Percentiles rank a stretch among this genome's conserved stretches.
Conservation (phyloP, 108 stramenopile genomes). For the Asterionellopsis glacialis region DNA sequence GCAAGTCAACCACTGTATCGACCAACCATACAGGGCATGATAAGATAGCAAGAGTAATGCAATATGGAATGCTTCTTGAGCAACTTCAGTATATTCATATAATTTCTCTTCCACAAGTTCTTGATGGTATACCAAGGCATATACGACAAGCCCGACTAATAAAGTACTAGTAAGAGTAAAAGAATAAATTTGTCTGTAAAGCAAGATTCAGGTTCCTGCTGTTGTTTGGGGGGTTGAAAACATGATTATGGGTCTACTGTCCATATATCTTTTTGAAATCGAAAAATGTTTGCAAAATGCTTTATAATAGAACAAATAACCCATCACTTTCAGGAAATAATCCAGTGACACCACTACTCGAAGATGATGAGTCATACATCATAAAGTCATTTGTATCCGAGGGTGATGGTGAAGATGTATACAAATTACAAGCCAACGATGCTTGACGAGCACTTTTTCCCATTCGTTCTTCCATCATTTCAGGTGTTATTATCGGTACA, state of each 20-base stretch:
- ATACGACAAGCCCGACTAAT: neutral
- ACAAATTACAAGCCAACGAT: no score
- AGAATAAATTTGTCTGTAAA: neutral
- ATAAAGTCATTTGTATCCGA: no score
- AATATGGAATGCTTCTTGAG: neutral
- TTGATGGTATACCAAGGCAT: neutral
- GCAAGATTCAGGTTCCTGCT: neutral
- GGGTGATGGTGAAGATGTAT: no score
- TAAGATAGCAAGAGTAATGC: neutral
- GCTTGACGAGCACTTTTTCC: no score
- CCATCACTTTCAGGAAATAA: slow-evolving; percentile 17
- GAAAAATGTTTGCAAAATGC: slow-evolving; percentile 12
- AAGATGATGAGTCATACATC: no score
- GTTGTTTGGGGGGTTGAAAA: neutral
- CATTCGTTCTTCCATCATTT: no score
- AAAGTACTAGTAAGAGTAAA: neutral
- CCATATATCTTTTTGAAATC: slow-evolving; percentile 1
- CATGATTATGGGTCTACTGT: neutral
- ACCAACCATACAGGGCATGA: slow-evolving; percentile 1
- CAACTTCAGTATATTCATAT: neutral
- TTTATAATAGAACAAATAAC: slow-evolving; percentile 18
- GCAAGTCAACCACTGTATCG: slow-evolving; percentile 27
- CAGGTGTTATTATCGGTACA: no score
- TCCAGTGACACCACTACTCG: slow-evolving; percentile 6
- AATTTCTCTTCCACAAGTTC: neutral